Base-by-base conservation (phyloP, 345 rosid species). In the Arabis hirsuta region DNA sequence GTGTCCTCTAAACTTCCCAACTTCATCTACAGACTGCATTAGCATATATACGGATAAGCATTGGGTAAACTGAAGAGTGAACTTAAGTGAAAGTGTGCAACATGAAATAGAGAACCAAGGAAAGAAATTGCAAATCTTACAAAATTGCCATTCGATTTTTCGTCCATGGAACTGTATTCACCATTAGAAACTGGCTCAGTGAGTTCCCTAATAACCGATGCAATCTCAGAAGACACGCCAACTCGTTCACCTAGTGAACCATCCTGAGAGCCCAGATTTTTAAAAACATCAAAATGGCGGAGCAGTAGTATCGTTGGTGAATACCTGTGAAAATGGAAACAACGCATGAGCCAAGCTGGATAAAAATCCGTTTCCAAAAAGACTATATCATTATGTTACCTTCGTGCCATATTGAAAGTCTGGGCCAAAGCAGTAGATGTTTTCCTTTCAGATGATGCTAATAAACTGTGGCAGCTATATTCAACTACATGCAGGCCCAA, bases 401-500 rank as follows among this genome's bases (percentile, higher is more conserved):
- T 95, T 85, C 79, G 89, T 11, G 96, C 96, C 66, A 84, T 81
- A 73, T 81, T 73, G 80, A 95, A 91, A 81, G 96, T 90, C 81
- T 95, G 89, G 65, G 89, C 83, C 64, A 95, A 85, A 31, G 95
- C 88, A 78, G 60, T 70, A 44, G 99, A 87, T 59, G 85, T 81
- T 64, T 80, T 95, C 79, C 80, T 84, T 73, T 89, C 97, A 65
- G 97, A 83, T 38, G 98, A 84, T 22, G 92, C 79, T 80, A 78
- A 78, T 59, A 94, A 80, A 78, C 63, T 84, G 74, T 91, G 95
- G 75, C 99, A 95, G 80, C 96, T 95, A 80, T 83, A 83, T 79
- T 95, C 99, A 73, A 95, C 93, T 22, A 91, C 90, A 85, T 91
- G 97, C 72, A 91, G 72, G 51, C 97, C 97, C 82, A 91, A 65